Conservation (phyloP, 1,284 basidiomycete genomes). For the Tilletia setariae region DNA sequence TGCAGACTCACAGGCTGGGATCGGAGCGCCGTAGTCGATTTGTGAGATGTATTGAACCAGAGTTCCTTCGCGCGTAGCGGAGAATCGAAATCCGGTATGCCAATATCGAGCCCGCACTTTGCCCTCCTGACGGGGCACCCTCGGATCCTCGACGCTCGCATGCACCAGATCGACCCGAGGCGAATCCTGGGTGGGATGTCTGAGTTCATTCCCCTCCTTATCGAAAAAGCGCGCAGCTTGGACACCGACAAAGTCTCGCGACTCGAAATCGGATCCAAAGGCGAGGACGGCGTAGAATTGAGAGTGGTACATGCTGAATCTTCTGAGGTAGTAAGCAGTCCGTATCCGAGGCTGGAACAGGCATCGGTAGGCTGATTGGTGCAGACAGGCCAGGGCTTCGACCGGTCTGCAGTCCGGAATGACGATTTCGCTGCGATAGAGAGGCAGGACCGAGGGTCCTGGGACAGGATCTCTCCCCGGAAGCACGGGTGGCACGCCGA, state of each 20-base stretch:
- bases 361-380: background rate
- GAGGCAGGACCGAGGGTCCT: background rate
- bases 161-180: background rate
- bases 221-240: constrained; percentile 1
- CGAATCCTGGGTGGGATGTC: background rate
- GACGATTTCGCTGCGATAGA: background rate
- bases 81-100: background rate
- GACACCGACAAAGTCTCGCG: constrained; percentile 5
- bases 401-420: background rate
- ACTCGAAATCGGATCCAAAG: background rate
- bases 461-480: background rate
- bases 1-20: constrained; percentile 7
- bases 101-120: background rate
- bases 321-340: background rate
- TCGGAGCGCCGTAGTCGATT: background rate
- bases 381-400: constrained; percentile 2
- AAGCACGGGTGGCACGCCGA: background rate
- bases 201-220: background rate
- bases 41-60: constrained; percentile 8
- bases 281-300: constrained; percentile 10
- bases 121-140: constrained; percentile 1
- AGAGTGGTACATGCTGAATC: constrained; percentile 4
- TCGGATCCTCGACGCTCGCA: constrained; percentile 3
- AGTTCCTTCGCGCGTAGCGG: background rate
- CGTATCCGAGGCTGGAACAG: constrained; percentile 7